Conservation (phyloP, 2,329 filamentous ascomycete species). For the Whalleya microplaca region DNA sequence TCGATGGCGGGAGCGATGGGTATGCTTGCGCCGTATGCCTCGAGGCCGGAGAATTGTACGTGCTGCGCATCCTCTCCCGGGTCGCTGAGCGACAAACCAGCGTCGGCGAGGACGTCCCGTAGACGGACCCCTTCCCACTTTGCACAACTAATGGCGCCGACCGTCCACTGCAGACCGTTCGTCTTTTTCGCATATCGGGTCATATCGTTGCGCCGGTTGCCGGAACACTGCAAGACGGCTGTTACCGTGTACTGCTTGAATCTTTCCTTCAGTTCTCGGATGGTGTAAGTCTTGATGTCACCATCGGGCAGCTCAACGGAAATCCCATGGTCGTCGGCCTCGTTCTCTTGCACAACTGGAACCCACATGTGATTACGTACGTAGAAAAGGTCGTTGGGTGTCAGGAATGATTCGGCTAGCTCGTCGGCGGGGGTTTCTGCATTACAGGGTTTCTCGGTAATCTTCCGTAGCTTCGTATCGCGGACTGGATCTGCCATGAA, state of each 20-base stretch:
- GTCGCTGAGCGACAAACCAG: conserved; percentile 36
- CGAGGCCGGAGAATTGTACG: conserved; percentile 55
- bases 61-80: conserved; percentile 38
- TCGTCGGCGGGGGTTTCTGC: conserved; percentile 49
- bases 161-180: conserved; percentile 52
- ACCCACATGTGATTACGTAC: conserved; percentile 55
- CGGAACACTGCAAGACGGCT: conserved; percentile 52
- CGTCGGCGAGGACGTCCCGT: conserved; percentile 49
- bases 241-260: conserved; percentile 49
- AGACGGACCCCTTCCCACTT: conserved; percentile 51
- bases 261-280: conserved; percentile 47
- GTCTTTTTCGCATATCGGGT: conserved; percentile 46
- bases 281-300: conserved; percentile 43
- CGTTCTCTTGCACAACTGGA: conserved; percentile 39
- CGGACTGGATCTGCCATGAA: conserved; percentile 47
- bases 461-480: conserved; percentile 44
- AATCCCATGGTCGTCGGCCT: conserved; percentile 42
- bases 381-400: conserved; percentile 48
- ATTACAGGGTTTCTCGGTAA: conserved; percentile 52
- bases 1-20: conserved; percentile 62
- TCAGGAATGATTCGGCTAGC: conserved; percentile 48
- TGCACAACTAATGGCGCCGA: conserved; percentile 51
- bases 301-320: conserved; percentile 49
- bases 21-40: conserved; percentile 66
- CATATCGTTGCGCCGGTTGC: conserved; percentile 51